Evolutionary conservation across 495 filamentous ascomycete genomes (phyloP), one percentile per base, ranked within the genome.

Genomic region (Penicillium manginii): DNA sequence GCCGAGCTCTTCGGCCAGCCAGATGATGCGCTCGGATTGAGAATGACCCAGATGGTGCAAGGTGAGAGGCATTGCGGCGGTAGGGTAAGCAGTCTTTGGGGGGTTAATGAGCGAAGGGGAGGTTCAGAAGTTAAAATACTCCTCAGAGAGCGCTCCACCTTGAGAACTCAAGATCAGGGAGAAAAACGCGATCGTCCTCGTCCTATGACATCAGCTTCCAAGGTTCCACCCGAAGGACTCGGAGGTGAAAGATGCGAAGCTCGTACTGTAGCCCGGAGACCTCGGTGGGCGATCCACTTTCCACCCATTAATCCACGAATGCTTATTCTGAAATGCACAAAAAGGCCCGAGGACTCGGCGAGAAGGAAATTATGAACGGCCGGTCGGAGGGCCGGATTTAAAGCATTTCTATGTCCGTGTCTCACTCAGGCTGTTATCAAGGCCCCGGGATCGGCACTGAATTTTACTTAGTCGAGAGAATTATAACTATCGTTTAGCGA

Each of bases 1-100:
- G 47, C 60, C 61, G 32, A 88, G 83, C 64, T 89, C 85, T 69
- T 89, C 84, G 64, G 80, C 83, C 59, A 88, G 82, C 80, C 80
- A 88, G 65, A 81, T 60, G 26, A 87, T 74, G 61, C 84, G 84
- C 62, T 88, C 85, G 43, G 81, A 84, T 73, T 86, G 83, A 37
- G 79, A 81, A 55, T 75, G 63, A 40, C 74, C 69, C 47, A 86
- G 75, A 67, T 88, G 84, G 66, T 87, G 83, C 57, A 87, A 69
- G n/a, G 75, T 83, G n/a, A 70, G 21, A 11, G 64, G 61, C 67
- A 70, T 70, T 5, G 42, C 59, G 39, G 45, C 15, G 12, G 35
- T 37, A 37, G 35, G 33, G 15, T 3, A 37, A 6, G 35, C 5
- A n/a, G 9, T 14, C 9, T 37, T 37, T 1, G 6, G 26, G 26